Conservation (phyloP, 768 basidiomycete genomes). For the Bullera alba region DNA sequence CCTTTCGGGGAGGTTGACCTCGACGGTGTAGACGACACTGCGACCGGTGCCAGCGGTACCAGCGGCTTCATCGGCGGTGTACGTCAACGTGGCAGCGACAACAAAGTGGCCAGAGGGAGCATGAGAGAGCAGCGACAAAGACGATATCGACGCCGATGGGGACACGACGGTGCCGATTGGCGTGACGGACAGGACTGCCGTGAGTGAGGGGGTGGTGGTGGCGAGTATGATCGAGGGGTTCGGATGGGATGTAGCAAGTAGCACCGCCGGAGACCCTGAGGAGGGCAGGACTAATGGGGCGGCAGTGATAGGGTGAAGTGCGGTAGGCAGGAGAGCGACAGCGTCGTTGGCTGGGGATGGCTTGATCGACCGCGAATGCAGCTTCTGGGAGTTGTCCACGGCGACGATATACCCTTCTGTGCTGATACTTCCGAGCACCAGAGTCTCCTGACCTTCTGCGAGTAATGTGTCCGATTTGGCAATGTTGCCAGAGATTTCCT, state of each 20-base stretch:
- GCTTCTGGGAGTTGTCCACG: no score
- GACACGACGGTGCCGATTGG: conserved; percentile 13
- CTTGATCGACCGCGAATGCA: no score
- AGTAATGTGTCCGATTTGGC: no score
- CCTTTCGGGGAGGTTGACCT: conserved; percentile 19
- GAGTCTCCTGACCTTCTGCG: no score
- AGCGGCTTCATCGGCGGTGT: conserved; percentile 12
- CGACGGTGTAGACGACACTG: conserved; percentile 31
- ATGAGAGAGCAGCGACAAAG: conserved; percentile 11
- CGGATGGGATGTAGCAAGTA: conserved; percentile 9
- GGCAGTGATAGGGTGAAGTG: neutral
- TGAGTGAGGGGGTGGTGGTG: conserved; percentile 11
- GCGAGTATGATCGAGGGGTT: conserved; percentile 11
- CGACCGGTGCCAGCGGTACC: no score
- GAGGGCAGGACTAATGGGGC: conserved; percentile 4
- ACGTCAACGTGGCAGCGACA: conserved; percentile 18
- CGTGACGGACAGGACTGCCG: conserved; percentile 16
- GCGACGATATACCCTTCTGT: no score
- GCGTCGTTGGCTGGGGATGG: no score
- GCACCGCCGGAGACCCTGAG: neutral
- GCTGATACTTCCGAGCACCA: no score
- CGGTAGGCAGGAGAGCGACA: neutral
- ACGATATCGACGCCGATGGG: conserved; percentile 10
- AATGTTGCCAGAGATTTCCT: neutral
- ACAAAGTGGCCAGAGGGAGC: conserved; percentile 4